Conservation (phyloP, 2,329 filamentous ascomycete species). For the Hymenoscyphus infarciens region DNA sequence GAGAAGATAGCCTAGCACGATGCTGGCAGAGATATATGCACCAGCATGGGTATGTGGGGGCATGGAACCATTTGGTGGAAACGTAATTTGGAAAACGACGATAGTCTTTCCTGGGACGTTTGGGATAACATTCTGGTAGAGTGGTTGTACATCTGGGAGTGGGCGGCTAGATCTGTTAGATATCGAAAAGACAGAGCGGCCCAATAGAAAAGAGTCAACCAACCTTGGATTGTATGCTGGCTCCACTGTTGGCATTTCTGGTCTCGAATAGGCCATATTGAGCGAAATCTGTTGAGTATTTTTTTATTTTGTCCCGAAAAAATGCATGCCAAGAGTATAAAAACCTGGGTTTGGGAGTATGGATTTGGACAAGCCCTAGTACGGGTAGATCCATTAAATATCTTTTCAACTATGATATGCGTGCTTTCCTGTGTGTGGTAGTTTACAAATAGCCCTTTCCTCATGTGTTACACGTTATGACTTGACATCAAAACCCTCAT, state of each 20-base stretch:
- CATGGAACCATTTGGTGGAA: constrained; percentile 39
- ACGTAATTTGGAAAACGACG: constrained; percentile 36
- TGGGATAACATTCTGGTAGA: constrained; percentile 28
- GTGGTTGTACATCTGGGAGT: too few species aligned
- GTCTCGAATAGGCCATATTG: constrained; percentile 6
- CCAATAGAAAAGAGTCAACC: neutral
- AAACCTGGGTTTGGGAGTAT: too few species aligned
- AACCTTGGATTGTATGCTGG: constrained; percentile 13
- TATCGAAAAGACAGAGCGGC: neutral
- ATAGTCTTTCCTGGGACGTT: constrained; percentile 42
- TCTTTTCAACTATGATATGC: too few species aligned
- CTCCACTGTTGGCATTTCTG: constrained; percentile 10
- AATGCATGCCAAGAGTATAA: too few species aligned
- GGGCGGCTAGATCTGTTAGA: constrained; percentile 17
- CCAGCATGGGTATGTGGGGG: constrained; percentile 46
- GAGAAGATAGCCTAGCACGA: constrained; percentile 40
- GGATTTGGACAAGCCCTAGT: too few species aligned
- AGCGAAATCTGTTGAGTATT: too few species aligned
- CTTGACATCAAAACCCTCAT: too few species aligned
- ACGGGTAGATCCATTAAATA: too few species aligned
- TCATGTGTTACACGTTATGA: too few species aligned
- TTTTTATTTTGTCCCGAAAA: too few species aligned
- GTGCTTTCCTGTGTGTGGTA: too few species aligned
- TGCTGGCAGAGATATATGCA: constrained; percentile 40
- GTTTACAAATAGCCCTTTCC: too few species aligned